Base-by-base conservation (phyloP, 2,329 filamentous ascomycete genomes). In the Lizonia empirigonia region DNA sequence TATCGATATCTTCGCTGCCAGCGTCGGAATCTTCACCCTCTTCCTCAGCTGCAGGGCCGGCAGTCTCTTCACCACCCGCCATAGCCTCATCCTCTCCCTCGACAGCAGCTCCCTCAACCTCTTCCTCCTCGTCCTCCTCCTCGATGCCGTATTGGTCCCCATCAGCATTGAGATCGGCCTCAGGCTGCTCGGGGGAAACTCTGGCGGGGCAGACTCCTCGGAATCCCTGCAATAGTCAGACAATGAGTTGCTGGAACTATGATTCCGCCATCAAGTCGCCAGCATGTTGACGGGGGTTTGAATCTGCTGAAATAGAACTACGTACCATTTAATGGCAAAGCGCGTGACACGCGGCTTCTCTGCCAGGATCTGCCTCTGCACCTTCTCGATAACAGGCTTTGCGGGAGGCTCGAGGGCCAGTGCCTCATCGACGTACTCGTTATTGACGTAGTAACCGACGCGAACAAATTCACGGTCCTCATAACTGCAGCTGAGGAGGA, bases 361-460 rank as follows among this genome's bases (percentile, higher is more conserved):
- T 3, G 92, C 91, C 29, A 99, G 84, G 41, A 99, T 90, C 70
- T 95, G 97, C 64, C 95, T 88, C 62, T 85, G 85, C 58, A 99
- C 91, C 68, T 91, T 90, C 73, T 99, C 95, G 59, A 97, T 87
- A 63, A 95, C 82, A 30, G 92, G 92, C 80, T 96, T 96, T 50
- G 91, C 82, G 6, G 94, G 94, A 8, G 94, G 94, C 65, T 97
- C 92, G 38, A 88, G 86, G 65, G 85, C 88, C 58, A 99, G 83
- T 73, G 96, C 90, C 67, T 95, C 91, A 20, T 89, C 89, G 64
- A 96, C 91, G 75, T 99, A 99, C 76, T 99, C 95, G 69, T 99
- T 99, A 82, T 97, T 99, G 68, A 99, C 94, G 65, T 99, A 99
- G 83, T 99, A 99, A 56, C 94, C 94, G 33, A 99, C 93, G 61